phyloP scores from a whole-genome alignment of 129 eudicot genomes.

The Flaveria trinervia region DNA sequence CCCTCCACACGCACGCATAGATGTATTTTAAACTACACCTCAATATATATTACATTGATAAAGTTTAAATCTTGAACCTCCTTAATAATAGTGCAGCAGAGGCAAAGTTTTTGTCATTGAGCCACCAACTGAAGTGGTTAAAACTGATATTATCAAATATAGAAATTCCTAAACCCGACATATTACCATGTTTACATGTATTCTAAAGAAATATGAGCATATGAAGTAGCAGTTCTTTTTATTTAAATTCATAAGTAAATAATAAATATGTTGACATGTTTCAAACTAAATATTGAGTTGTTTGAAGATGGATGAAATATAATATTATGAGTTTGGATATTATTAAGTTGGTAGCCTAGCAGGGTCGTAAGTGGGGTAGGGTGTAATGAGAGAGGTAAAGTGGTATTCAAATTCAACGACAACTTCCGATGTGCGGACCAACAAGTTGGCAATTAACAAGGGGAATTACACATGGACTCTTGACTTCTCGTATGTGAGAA shows the following conservation, averaged over 20 bases:
- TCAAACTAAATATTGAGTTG: neutral
- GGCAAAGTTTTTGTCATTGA: too few species aligned
- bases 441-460: neutral
- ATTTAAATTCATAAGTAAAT: neutral
- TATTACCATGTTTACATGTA: neutral
- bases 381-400: conserved; percentile 3
- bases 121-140: too few species aligned
- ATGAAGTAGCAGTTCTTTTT: neutral
- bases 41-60: too few species aligned
- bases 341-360: neutral
- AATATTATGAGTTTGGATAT: neutral
- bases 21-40: too few species aligned
- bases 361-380: conserved; percentile 17
- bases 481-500: neutral
- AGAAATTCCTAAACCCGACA: neutral
- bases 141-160: too few species aligned
- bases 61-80: too few species aligned
- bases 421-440: neutral
- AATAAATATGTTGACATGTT: neutral
- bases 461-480: neutral
- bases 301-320: neutral
- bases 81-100: too few species aligned
- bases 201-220: neutral
- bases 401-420: conserved; percentile 11
- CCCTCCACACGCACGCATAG: too few species aligned